Evolutionary conservation across 2,329 filamentous ascomycete species (phyloP).

Genomic region (Karstenula rhodostoma): DNA sequence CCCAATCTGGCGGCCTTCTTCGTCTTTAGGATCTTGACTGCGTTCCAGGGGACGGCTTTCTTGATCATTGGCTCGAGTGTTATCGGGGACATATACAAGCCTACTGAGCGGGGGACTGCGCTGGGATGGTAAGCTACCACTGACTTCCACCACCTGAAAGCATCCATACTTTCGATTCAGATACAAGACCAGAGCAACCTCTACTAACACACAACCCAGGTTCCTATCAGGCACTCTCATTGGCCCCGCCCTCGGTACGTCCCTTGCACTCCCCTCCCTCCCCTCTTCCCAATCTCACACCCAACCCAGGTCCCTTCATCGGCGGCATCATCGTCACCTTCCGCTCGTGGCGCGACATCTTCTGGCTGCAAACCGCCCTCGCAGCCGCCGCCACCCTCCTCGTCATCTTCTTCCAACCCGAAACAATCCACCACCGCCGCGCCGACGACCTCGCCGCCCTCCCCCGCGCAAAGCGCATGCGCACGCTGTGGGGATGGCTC

Average conservation of each 20-base stretch:
- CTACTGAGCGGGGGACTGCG: constrained; percentile 74
- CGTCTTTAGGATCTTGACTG: constrained; percentile 76
- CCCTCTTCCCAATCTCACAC: constrained; percentile 10
- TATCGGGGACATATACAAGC: constrained; percentile 66
- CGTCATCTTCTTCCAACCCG: constrained; percentile 72
- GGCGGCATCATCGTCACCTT: constrained; percentile 81
- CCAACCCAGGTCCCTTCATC: constrained; percentile 68
- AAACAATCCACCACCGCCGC: constrained; percentile 74
- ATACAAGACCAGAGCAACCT: not conserved
- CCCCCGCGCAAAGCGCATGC: constrained; percentile 57
- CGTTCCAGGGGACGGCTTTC: constrained; percentile 78
- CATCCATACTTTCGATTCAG: too few species aligned
- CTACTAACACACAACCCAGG: constrained; percentile 33
- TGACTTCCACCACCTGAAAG: not conserved
- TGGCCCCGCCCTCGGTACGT: constrained; percentile 60
- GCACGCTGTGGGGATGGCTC: constrained; percentile 67
- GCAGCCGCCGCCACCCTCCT: constrained; percentile 67
- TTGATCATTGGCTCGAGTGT: constrained; percentile 75
- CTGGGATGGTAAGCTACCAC: constrained; percentile 62
- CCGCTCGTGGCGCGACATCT: constrained; percentile 75
- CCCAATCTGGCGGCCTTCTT: constrained; percentile 77
- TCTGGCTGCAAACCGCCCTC: constrained; percentile 77
- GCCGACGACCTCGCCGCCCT: constrained; percentile 69
- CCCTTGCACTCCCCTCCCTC: not conserved
- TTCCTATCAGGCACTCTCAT: constrained; percentile 76